Conservation (phyloP, 148 eudicot genomes). For the Heliamphora exappendiculata region DNA sequence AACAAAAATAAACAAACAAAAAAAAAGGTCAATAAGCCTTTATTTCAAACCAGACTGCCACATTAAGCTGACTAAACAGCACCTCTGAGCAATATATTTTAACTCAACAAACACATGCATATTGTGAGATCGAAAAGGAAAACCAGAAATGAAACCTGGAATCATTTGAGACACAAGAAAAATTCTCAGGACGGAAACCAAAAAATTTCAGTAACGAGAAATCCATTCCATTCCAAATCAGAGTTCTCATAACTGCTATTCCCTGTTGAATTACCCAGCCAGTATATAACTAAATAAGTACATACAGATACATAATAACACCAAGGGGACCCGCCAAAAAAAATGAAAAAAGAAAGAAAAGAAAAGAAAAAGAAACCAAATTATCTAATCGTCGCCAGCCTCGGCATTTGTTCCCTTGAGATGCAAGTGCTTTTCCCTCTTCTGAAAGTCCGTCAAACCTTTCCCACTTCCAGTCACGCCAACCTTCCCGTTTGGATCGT, state of each 20-base stretch:
- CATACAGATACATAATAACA: neutral
- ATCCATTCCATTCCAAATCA: constrained; percentile 5
- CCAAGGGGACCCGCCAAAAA: too few species aligned
- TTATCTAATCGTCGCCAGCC: constrained; percentile 41
- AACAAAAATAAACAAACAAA: too few species aligned
- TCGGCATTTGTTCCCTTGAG: constrained; percentile 80
- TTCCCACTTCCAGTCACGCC: constrained; percentile 99
- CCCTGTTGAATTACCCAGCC: neutral
- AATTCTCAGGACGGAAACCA: neutral
- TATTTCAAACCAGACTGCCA: too few species aligned
- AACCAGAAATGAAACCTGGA: neutral
- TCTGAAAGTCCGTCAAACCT: constrained; percentile 94
- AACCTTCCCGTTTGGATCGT: constrained; percentile 91
- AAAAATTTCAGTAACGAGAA: neutral
- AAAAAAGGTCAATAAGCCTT: too few species aligned
- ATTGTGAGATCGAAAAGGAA: neutral
- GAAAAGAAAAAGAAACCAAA: neutral
- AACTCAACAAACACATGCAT: neutral
- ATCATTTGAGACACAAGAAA: too few species aligned
- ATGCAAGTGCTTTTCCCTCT: constrained; percentile 87
- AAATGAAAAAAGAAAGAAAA: neutral
- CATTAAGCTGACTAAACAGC: neutral
- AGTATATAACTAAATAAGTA: constrained; percentile 3
- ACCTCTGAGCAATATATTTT: neutral
- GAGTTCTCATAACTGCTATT: neutral